phyloP scores from a whole-genome alignment of 2,329 filamentous ascomycete genomes.

The Sclerotinia glacialis region DNA sequence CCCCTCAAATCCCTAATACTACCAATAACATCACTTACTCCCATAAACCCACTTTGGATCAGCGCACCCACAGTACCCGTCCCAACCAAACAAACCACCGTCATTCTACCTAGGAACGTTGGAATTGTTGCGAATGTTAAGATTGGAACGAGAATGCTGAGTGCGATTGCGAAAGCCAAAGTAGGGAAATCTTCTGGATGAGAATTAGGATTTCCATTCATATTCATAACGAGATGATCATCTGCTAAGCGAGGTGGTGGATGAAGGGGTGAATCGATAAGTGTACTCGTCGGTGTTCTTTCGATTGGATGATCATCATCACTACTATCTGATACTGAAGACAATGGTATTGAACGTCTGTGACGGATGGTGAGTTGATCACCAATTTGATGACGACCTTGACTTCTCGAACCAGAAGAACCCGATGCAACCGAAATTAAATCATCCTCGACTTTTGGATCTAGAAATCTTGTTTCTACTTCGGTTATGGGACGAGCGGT shows the following conservation, averaged over 20 bases:
- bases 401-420: not conserved
- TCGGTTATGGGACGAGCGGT: slow-evolving; percentile 55
- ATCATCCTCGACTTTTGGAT: slow-evolving; percentile 34
- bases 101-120: slow-evolving; percentile 55
- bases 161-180: slow-evolving; percentile 50
- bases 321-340: slow-evolving; percentile 5
- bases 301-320: not conserved
- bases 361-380: slow-evolving; percentile 23
- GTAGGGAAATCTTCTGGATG: slow-evolving; percentile 37
- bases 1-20: slow-evolving; percentile 12
- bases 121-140: slow-evolving; percentile 57
- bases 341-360: slow-evolving; percentile 6
- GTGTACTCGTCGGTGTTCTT: not conserved
- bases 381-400: slow-evolving; percentile 15
- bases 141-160: slow-evolving; percentile 54
- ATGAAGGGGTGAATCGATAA: slow-evolving; percentile 8
- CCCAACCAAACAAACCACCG: slow-evolving; percentile 53
- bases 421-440: slow-evolving; percentile 35
- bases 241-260: slow-evolving; percentile 5
- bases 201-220: slow-evolving; percentile 25
- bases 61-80: slow-evolving; percentile 42
- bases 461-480: slow-evolving; percentile 46
- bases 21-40: not conserved
- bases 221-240: not conserved
- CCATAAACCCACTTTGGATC: slow-evolving; percentile 29